Evolutionary conservation across 2,329 filamentous ascomycete species (phyloP).

Genomic region (Aquanectria penicillioides): DNA sequence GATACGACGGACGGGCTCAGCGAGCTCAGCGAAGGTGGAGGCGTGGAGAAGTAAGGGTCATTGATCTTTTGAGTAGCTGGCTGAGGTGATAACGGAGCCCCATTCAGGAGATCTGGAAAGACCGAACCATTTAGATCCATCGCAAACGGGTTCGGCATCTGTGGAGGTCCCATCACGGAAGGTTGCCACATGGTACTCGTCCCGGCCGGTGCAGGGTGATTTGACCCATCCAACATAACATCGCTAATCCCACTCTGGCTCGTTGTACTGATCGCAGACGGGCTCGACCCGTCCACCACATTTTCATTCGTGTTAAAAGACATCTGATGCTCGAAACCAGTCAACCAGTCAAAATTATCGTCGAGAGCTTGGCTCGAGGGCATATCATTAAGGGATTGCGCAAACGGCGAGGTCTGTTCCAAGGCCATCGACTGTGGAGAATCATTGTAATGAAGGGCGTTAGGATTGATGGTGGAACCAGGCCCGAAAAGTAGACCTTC

Average conservation of each 20-base stretch:
- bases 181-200: conserved; percentile 75
- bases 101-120: conserved; percentile 80
- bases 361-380: conserved; percentile 71
- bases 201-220: conserved; percentile 65
- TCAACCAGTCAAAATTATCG: conserved; percentile 83
- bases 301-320: conserved; percentile 78
- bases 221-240: conserved; percentile 86
- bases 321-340: conserved; percentile 82
- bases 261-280: conserved; percentile 93
- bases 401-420: conserved; percentile 70
- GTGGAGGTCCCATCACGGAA: conserved; percentile 74
- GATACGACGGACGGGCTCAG: conserved; percentile 78
- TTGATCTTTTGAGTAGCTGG: conserved; percentile 74
- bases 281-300: conserved; percentile 91
- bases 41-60: conserved; percentile 82
- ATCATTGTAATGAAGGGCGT: conserved; percentile 84
- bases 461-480: conserved; percentile 75
- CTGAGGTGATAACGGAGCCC: conserved; percentile 81
- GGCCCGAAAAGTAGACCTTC: conserved; percentile 72
- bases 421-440: conserved; percentile 75
- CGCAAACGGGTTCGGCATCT: conserved; percentile 75
- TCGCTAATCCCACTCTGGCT: conserved; percentile 94
- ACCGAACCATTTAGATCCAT: conserved; percentile 79
- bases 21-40: conserved; percentile 77
- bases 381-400: conserved; percentile 66